Conservation (phyloP, 1,139 yeast species). For the Saccharomyces hybrid region DNA sequence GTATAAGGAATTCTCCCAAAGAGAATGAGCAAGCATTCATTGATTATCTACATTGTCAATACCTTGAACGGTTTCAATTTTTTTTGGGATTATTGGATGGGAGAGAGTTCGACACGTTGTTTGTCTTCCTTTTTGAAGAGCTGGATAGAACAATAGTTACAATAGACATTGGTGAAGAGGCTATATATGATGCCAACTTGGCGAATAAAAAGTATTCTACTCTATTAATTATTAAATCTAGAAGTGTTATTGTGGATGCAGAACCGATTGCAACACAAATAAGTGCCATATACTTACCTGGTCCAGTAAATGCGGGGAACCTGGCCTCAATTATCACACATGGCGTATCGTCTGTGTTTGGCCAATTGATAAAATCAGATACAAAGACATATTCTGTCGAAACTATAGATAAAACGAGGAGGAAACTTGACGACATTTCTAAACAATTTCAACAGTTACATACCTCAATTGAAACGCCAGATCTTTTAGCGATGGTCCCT, state of each 20-base stretch:
- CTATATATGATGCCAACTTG: background rate
- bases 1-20: background rate
- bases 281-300: constrained; percentile 12
- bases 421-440: constrained; percentile 63
- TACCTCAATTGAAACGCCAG: constrained; percentile 63
- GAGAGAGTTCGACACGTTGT: background rate
- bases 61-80: background rate
- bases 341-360: constrained; percentile 50
- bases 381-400: constrained; percentile 25
- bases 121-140: background rate
- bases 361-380: constrained; percentile 32
- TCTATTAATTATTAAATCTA: constrained; percentile 12
- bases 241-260: constrained; percentile 7
- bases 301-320: constrained; percentile 38
- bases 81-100: background rate
- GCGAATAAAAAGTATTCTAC: background rate
- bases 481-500: constrained; percentile 48
- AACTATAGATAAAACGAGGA: constrained; percentile 43
- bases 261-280: constrained; percentile 23
- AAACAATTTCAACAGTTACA: constrained; percentile 62
- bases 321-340: constrained; percentile 51
- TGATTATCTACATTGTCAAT: background rate
- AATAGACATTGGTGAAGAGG: background rate
- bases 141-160: background rate
- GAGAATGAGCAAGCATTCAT: background rate